phyloP scores from a whole-genome alignment of 139 green algal genomes.

The Coccomyxa sp. region DNA sequence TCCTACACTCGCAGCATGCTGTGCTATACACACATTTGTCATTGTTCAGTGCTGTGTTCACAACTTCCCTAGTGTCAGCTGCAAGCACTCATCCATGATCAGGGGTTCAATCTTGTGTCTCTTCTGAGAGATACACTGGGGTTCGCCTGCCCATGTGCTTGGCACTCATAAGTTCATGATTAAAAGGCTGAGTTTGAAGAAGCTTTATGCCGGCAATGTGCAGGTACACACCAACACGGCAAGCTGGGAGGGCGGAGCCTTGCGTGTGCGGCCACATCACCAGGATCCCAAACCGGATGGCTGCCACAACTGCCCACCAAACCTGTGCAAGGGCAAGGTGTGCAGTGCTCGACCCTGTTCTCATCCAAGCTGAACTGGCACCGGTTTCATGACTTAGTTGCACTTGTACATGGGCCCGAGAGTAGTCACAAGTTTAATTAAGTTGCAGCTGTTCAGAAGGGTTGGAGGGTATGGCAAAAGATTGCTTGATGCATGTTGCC shows the following conservation, averaged over 20 bases:
- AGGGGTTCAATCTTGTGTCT: no score
- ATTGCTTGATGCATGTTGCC: neutral
- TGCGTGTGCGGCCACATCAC: slow-evolving; percentile 22
- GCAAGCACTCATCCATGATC: neutral
- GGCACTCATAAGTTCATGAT: neutral
- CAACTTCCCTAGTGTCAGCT: neutral
- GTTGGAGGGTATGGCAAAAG: no score
- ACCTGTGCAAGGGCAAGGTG: slow-evolving; percentile 35
- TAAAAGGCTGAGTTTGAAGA: no score
- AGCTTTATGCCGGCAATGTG: neutral
- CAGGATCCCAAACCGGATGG: slow-evolving; percentile 1
- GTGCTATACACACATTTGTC: no score
- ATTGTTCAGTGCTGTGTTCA: no score
- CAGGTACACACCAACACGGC: slow-evolving; percentile 27
- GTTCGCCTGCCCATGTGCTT: neutral
- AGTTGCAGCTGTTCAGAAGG: neutral
- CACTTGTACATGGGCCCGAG: neutral
- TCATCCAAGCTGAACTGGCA: neutral
- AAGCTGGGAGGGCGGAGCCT: slow-evolving; percentile 13
- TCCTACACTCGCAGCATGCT: no score
- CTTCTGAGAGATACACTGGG: neutral
- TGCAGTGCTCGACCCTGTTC: neutral
- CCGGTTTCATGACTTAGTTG: neutral
- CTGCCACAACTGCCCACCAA: slow-evolving; percentile 22
- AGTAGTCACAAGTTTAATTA: neutral